Evolutionary conservation across 495 filamentous ascomycete genomes (phyloP), one percentile per base, ranked within the genome.

Genomic region (Chaetomium fimeti): DNA sequence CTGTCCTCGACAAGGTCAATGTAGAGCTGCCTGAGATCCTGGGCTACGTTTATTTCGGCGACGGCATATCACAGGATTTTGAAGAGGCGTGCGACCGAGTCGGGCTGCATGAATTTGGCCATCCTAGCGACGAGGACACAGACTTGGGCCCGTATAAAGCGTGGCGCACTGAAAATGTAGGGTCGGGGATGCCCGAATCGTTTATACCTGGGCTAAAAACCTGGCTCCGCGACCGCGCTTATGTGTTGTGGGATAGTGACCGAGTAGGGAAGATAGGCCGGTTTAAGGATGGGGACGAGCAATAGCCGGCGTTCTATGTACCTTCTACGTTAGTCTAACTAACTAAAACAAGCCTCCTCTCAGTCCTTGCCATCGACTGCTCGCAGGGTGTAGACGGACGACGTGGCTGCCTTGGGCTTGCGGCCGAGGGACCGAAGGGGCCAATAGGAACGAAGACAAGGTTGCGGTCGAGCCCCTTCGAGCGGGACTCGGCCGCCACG

Each of bases 231-330:
- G 22, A 28, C 24, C 49, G 49, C 2, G 49, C 49, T 52, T 52
- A 52, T 52, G 49, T 52, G 11, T 52, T 52, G 24, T 52, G 49
- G 49, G 49, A 28, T 28, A 28, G 5, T 28, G 49, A 52, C 49
- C 22, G 49, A 16, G 49, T 52, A 16, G 9, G 49, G 49, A 52
- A 52, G 49, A 52, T 28, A 24, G 49, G 49, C 8, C 2, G 49
- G 49, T 52, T 52, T 25, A 52, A 52, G 24, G 2, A 52, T 24
- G 49, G 7, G 20, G 22, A 52, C 49, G 24, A 16, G 49, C 20
- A 3, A 40, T 40, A 47, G 11, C 38, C 12, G 38, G 38, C 13
- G 38, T 40, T 40, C 4, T 40, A 40, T 40, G 38, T 40, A 40
- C 3, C 29, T 7, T 32, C n/a, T 32, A 32, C 29, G 29, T 32